Conservation (phyloP, 768 basidiomycete genomes). For the Hirschioporus abietinus region DNA sequence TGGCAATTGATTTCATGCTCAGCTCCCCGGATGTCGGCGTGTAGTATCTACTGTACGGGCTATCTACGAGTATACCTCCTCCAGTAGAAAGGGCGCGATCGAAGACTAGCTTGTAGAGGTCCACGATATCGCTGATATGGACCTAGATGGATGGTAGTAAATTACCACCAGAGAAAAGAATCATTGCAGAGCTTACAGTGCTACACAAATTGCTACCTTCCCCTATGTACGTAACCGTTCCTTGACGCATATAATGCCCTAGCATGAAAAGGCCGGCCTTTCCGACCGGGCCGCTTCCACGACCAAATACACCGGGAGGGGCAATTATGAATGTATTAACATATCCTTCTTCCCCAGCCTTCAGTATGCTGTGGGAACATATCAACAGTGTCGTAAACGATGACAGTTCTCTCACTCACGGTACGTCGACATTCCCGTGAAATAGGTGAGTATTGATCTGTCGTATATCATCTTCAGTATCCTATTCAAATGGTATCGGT, state of each 20-base stretch:
- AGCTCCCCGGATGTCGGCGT: background rate
- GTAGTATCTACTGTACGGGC: background rate
- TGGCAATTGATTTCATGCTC: background rate
- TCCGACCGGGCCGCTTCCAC: background rate
- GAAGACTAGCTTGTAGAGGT: background rate
- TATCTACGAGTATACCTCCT: background rate
- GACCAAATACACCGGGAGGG: conserved; percentile 1
- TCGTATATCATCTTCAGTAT: background rate
- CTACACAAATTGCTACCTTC: background rate
- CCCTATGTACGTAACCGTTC: background rate
- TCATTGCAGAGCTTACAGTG: background rate
- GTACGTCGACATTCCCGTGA: background rate
- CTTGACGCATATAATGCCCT: background rate
- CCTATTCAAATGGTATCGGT: background rate
- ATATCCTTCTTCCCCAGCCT: conserved; percentile 4
- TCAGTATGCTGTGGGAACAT: background rate
- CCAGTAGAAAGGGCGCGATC: background rate
- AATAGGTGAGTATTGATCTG: background rate
- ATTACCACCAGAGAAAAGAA: background rate
- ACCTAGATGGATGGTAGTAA: background rate
- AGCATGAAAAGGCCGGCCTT: background rate
- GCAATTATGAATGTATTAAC: background rate
- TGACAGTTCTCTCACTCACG: background rate
- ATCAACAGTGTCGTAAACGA: background rate
- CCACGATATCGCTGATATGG: background rate